These are phyloP conservation scores for Dovyalis caffra DNA, from an alignment of 345 rosid species.

Conservation along the genomic window DNA sequence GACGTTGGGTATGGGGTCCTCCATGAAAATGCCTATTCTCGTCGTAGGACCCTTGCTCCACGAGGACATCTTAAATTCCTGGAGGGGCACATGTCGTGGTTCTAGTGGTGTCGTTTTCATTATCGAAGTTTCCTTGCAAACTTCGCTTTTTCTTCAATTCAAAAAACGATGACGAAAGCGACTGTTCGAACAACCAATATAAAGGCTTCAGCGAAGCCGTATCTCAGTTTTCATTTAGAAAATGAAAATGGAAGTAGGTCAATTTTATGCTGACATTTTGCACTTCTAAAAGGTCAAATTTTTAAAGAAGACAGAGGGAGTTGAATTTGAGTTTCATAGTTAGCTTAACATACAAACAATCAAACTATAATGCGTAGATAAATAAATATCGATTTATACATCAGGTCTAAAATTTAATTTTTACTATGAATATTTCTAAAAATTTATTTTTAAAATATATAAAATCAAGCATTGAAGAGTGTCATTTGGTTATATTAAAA, in stretches of 20 bases:
- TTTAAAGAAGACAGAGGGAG: no score
- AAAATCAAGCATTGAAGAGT: no score
- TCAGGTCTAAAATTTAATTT: no score
- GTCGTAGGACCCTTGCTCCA: background rate
- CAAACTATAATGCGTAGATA: no score
- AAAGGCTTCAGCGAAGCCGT: background rate
- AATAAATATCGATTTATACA: no score
- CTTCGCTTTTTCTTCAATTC: background rate
- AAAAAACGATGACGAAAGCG: background rate
- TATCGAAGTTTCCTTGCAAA: background rate
- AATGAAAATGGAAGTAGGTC: background rate
- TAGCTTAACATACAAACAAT: no score
- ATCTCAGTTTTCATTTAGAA: background rate
- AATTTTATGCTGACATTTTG: background rate
- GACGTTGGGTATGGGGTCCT: background rate
- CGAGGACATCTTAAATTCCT: background rate
- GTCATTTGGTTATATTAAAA: no score
- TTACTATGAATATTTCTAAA: no score
- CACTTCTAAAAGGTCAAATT: no score
- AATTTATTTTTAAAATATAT: no score
- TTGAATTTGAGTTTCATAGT: no score
- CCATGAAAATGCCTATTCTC: background rate
- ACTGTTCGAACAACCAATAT: background rate
- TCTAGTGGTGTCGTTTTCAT: background rate
- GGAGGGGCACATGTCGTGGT: background rate